Conservation (phyloP, 228 moss, liverwort and hornwort genomes). For the Sphagnum magellanicum region DNA sequence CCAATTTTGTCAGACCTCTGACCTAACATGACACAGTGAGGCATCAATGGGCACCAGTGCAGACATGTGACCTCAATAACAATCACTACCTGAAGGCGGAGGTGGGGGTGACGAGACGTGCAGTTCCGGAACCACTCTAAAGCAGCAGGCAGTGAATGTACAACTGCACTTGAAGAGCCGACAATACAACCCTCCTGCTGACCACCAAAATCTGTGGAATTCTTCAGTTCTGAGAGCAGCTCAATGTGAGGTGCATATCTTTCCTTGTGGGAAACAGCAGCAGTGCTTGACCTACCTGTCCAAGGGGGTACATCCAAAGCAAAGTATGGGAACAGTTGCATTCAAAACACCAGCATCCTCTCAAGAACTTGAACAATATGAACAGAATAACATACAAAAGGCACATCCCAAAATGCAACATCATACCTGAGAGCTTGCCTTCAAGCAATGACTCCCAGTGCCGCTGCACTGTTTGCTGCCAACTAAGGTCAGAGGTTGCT, state of each 20-base stretch:
- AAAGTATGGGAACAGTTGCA: too few relatives aligned
- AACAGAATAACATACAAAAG: too few relatives aligned
- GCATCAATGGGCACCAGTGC: too few relatives aligned
- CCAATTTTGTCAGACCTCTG: too few relatives aligned
- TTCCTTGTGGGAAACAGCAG: conserved; percentile 38
- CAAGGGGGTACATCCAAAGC: conserved; percentile 4
- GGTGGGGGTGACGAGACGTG: conserved; percentile 71
- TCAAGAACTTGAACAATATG: too few relatives aligned
- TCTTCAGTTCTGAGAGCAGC: conserved; percentile 41
- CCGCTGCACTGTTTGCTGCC: conserved; percentile 77
- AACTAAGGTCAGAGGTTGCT: conserved; percentile 45
- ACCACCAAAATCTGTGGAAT: conserved; percentile 11
- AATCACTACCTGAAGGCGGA: conserved; percentile 72
- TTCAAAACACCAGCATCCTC: too few relatives aligned
- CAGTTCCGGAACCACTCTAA: conserved; percentile 79
- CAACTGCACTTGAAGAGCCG: conserved; percentile 71
- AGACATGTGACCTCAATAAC: too few relatives aligned
- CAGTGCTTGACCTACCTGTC: conserved; percentile 40
- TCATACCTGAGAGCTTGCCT: conserved; percentile 49
- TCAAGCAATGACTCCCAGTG: conserved; percentile 71
- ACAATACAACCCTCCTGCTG: conserved; percentile 16
- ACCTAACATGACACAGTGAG: background rate
- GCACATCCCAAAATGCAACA: too few relatives aligned
- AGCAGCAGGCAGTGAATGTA: conserved; percentile 75
- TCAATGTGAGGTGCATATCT: conserved; percentile 33